Conservation (phyloP, 371 early-diverging fungal species). For the Mucor piriformis region DNA sequence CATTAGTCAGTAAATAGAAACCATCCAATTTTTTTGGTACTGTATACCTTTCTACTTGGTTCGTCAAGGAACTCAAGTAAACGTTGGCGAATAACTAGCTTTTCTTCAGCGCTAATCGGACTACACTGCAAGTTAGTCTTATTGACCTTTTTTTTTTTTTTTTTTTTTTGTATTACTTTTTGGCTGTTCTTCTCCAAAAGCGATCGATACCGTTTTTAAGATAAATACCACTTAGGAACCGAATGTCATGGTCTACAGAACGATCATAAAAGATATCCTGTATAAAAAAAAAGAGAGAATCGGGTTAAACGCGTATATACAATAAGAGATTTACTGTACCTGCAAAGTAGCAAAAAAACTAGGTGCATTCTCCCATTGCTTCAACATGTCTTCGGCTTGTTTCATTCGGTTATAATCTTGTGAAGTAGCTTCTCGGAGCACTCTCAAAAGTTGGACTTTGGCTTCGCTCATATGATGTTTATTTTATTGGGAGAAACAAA, state of each 20-base stretch:
- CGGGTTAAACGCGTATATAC: too few species aligned
- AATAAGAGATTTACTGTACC: too few species aligned
- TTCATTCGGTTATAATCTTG: conserved; percentile 67
- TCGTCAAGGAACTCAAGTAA: conserved; percentile 67
- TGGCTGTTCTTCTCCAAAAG: conserved; percentile 85
- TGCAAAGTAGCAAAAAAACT: conserved; percentile 77
- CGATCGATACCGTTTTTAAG: conserved; percentile 89
- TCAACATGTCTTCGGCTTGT: conserved; percentile 72
- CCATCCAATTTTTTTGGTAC: neutral
- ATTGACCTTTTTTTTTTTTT: conserved; percentile 10
- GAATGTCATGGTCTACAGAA: conserved; percentile 62
- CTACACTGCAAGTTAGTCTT: conserved; percentile 40
- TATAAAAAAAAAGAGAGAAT: neutral
- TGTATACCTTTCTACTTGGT: conserved; percentile 67
- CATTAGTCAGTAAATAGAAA: neutral
- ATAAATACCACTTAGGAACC: conserved; percentile 79
- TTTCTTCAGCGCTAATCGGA: conserved; percentile 70
- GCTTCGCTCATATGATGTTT: conserved; percentile 68
- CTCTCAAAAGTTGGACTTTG: conserved; percentile 56
- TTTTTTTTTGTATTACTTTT: conserved; percentile 54
- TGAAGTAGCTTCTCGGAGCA: conserved; percentile 69
- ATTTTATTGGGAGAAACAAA: too few species aligned
- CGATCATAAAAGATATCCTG: conserved; percentile 81
- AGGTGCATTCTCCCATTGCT: conserved; percentile 76
- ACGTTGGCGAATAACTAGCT: conserved; percentile 62